Base-by-base conservation (phyloP, 495 filamentous ascomycete species). In the Penicillium verhagenii region DNA sequence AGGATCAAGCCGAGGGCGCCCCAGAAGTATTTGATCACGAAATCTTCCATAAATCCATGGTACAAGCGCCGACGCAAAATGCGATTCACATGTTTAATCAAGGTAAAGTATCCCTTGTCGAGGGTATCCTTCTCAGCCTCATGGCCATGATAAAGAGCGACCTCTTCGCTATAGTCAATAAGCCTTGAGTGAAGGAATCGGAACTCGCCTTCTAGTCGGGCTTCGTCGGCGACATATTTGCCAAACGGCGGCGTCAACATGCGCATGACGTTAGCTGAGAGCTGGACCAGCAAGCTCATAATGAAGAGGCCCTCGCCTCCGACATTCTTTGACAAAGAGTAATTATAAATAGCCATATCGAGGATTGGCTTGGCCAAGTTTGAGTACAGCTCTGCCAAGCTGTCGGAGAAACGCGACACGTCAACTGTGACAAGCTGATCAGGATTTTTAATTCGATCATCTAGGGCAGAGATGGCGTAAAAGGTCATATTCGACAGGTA, bases 21-120 rank as follows among this genome's bases (percentile, higher is more conserved):
- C 94, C 94, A 98, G 76, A 96, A 94, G 65, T 98, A 98, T 73
- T 98, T 98, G 63, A 97, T 93, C 13, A 97, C 89, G 73, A 96
- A 98, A 67, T 98, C 94, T 67, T 98, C 95, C 94, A 97, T 97
- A 57, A 98, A 86, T 11, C 91, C 92, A 64, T 98, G 91, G 67
- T 96, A 97, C 60, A 98, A 86, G 24, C 94, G 81, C 53, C 90
- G 76, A 29, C 92, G 80, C 37, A 98, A 73, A 60, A 97, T 96
- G 63, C 94, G 91, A 66, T 98, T 98, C 65, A 97, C 92, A 72
- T 97, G 95, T 70, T 96, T 97, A 71, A 98, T 98, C 7, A 98
- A 76, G 5, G 95, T 97, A 69, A 98, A 98, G 66, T 98, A 98
- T 18, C 94, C 93, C 72, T 97, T 97, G 67, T 98, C 94, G 21